Evolutionary conservation across 805 yeast species (phyloP).

Genomic region (Zygosaccharomyces pseudorouxii): DNA sequence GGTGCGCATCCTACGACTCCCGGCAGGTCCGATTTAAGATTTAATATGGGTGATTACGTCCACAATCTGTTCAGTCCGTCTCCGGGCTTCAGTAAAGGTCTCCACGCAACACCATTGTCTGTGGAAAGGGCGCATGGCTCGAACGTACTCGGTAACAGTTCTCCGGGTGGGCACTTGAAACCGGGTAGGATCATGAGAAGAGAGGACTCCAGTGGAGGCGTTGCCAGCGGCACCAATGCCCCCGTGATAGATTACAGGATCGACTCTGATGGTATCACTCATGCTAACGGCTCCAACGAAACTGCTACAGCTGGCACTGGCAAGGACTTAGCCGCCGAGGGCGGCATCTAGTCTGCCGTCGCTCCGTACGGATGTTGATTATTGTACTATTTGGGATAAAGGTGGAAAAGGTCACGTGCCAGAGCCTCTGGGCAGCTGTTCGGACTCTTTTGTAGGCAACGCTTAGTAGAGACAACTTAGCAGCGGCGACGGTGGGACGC

Average conservation of each 20-base stretch:
- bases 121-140: not conserved
- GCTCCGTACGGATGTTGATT: not conserved
- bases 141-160: not conserved
- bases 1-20: conserved; percentile 4
- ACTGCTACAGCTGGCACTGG: not conserved
- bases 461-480: no score
- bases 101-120: conserved; percentile 2
- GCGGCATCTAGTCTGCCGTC: not conserved
- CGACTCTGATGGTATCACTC: not conserved
- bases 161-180: conserved; percentile 3
- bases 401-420: no score
- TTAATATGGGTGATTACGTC: conserved; percentile 37
- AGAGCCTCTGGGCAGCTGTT: no score
- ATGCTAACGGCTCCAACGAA: not conserved
- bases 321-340: conserved; percentile 5
- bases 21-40: conserved; percentile 13
- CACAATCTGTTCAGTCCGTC: conserved; percentile 36
- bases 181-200: not conserved
- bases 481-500: no score
- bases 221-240: not conserved
- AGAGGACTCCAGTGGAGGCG: not conserved
- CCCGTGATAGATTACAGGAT: not conserved
- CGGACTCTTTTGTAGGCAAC: no score
- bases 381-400: not conserved
- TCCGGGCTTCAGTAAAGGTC: conserved; percentile 25